These are phyloP conservation scores for Alternaria infectoria DNA, from an alignment of 2,329 filamentous ascomycete genomes.

Conservation along the genomic window DNA sequence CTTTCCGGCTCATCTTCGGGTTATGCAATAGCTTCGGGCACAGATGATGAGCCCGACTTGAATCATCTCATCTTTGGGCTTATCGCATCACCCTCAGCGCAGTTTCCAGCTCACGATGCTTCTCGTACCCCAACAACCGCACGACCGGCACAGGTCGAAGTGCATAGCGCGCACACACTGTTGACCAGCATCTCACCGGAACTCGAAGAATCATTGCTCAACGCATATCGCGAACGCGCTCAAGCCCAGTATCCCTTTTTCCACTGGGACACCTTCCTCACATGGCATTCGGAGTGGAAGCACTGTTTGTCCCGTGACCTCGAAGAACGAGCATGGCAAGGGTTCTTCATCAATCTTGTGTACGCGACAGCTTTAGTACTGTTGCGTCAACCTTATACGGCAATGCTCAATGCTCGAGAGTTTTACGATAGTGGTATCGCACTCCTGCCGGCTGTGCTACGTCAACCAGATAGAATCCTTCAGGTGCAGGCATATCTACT, in stretches of 20 bases:
- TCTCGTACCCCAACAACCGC: neutral
- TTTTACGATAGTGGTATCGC: constrained; percentile 22
- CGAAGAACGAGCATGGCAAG: constrained; percentile 19
- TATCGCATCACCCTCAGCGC: constrained; percentile 16
- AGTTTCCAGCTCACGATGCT: neutral
- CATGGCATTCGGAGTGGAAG: constrained; percentile 21
- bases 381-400: constrained; percentile 10
- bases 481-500: constrained; percentile 27
- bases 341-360: constrained; percentile 26
- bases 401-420: constrained; percentile 8
- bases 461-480: constrained; percentile 18
- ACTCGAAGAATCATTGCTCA: constrained; percentile 11
- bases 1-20: constrained; percentile 9
- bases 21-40: constrained; percentile 3
- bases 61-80: constrained; percentile 24
- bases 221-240: constrained; percentile 27
- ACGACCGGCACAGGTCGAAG: neutral
- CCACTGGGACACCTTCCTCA: constrained; percentile 22
- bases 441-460: constrained; percentile 18
- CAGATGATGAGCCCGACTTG: constrained; percentile 8
- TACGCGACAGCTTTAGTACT: constrained; percentile 23
- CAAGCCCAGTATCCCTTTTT: constrained; percentile 28
- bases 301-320: constrained; percentile 7
- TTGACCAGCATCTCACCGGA: constrained; percentile 14
- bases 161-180: constrained; percentile 9